Evolutionary conservation across 495 filamentous ascomycete species (phyloP).

Genomic region (Neurospora sp.): DNA sequence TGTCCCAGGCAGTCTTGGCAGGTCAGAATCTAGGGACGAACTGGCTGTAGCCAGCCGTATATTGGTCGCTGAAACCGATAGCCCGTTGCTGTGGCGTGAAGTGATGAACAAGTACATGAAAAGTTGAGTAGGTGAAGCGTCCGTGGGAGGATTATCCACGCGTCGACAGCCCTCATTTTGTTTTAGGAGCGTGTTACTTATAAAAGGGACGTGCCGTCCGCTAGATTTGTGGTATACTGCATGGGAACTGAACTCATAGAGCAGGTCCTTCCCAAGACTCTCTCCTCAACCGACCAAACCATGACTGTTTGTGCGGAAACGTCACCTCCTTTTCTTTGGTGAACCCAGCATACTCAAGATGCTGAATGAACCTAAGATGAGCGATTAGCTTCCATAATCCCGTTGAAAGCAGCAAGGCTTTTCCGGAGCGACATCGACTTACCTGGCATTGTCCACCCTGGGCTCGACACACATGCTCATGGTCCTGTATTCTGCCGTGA

Average conservation of each 20-base stretch:
- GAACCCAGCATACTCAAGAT: slow-evolving; percentile 68
- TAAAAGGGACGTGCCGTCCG: not conserved
- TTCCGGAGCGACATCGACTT: slow-evolving; percentile 19
- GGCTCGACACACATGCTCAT: slow-evolving; percentile 78
- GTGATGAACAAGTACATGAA: not conserved
- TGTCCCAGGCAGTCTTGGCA: not conserved
- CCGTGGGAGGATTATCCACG: not conserved
- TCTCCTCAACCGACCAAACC: slow-evolving; percentile 70
- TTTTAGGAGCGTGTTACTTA: not conserved
- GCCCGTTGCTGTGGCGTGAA: not conserved
- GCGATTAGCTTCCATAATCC: not conserved
- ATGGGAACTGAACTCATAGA: slow-evolving; percentile 33
- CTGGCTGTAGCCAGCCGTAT: not conserved
- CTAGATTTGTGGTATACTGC: not conserved
- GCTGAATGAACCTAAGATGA: slow-evolving; percentile 59
- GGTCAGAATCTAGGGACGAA: not conserved
- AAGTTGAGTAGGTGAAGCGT: not conserved
- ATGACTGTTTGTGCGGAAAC: slow-evolving; percentile 89
- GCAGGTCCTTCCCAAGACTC: slow-evolving; percentile 79
- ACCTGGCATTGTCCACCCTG: slow-evolving; percentile 86
- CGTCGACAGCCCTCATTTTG: not conserved
- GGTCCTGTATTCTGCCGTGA: slow-evolving; percentile 70
- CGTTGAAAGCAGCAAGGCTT: not conserved
- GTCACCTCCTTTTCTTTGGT: slow-evolving; percentile 78
- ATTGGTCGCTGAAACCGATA: not conserved